Base-by-base conservation (phyloP, 2,329 filamentous ascomycete genomes). In the Ophiostoma sp. region DNA sequence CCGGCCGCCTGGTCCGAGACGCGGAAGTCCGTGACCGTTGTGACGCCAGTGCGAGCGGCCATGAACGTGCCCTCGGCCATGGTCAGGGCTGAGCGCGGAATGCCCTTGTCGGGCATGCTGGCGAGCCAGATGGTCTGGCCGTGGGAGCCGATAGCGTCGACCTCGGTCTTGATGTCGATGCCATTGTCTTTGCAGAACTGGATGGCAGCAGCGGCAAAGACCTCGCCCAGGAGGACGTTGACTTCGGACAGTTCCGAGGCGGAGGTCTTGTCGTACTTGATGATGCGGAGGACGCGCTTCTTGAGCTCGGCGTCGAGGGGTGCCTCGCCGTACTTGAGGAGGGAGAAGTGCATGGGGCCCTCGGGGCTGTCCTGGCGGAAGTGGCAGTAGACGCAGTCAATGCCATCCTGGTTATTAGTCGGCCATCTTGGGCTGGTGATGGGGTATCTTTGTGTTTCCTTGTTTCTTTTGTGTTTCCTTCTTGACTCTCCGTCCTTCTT, bases 41-140 rank as follows among this genome's bases (percentile, higher is more conserved):
- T 89, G 74, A 87, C 82, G 10, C 85, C 85, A 0, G 85, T 88
- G 27, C 83, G 80, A 0, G 82, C 78, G 23, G 85, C 83, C 10
- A 89, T 79, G 74, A 87, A 80, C 2, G 81, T 79, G 23, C 85
- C 86, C 75, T 88, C 87, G 20, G 83, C 85, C 84, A 87, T 86
- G 1, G 82, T 85, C 67, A 87, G 76, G 20, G 83, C 82, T 57
- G 81, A 83, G 57, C 79, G 80, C 39, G 79, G 81, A 69, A 83
- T 79, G 10, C 80, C 81, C 35, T 74, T 70, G 68, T 83, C 80
- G 0, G 85, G 83, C 83, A 86, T 85, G 69, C 80, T 82, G 20
- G 83, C 78, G 6, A 86, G 78, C 83, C 83, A 87, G 73, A 86
- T 85, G 11, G 85, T 87, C 77, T 87, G 85, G 17, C 85, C 85